Conservation (phyloP, 345 rosid genomes). For the Brassica napus region Da-Ae NC_063449.1:28436001-28436500, state of each 20-base stretch:
- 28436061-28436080: not conserved
- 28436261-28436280: not conserved
- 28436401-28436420: conserved; percentile 90
- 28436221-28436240: not conserved
- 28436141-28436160: no score
- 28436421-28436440: conserved; percentile 40
- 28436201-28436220: not conserved
- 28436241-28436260: not conserved
- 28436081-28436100: not conserved
- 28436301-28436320: not conserved
- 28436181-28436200: not conserved
- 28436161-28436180: not conserved
- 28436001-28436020: not conserved
- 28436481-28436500: not conserved
- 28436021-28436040: no score
- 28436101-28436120: not conserved
- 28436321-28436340: not conserved
- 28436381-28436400: conserved; percentile 66
- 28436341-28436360: conserved; percentile 52
- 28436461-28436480: not conserved
- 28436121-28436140: no score
- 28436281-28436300: not conserved
- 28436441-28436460: not conserved
- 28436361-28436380: conserved; percentile 88
- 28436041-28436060: not conserved